These are phyloP conservation scores for Monosporascus ibericus DNA, from an alignment of 2,329 filamentous ascomycete genomes.

Conservation along the genomic window DNA sequence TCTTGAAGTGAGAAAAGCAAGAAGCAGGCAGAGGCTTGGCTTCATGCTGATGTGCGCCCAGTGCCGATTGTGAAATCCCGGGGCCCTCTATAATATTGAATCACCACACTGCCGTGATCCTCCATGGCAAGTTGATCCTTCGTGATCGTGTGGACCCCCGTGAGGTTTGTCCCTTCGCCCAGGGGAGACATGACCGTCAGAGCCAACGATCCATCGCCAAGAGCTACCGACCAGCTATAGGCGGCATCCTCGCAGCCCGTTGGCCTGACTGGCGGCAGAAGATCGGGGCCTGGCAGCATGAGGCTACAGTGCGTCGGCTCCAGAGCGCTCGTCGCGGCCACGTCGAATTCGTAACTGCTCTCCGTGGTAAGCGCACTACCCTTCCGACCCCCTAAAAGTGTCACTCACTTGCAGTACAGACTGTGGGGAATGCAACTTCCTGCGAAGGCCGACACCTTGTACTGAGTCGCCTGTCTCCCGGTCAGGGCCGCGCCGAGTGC, in stretches of 20 bases:
- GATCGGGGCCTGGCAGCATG: constrained; percentile 16
- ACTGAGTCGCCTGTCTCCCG: constrained; percentile 6
- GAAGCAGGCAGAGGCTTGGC: neutral
- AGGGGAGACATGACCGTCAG: constrained; percentile 13
- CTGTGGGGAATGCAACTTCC: constrained; percentile 19
- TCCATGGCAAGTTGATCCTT: constrained; percentile 11
- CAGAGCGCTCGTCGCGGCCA: constrained; percentile 7
- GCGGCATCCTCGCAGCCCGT: constrained; percentile 12
- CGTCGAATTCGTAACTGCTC: constrained; percentile 15
- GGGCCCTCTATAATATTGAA: constrained; percentile 14
- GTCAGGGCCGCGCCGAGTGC: constrained; percentile 10
- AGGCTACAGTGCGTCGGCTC: constrained; percentile 10
- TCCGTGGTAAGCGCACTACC: neutral
- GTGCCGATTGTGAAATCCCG: constrained; percentile 3
- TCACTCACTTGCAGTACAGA: constrained; percentile 12
- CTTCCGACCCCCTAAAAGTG: no score
- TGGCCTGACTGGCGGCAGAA: constrained; percentile 11
- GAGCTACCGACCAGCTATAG: constrained; percentile 12
- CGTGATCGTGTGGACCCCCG: constrained; percentile 12
- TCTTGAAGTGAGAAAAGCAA: no score
- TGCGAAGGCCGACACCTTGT: constrained; percentile 13
- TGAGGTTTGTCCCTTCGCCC: constrained; percentile 13
- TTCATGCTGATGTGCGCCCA: neutral
- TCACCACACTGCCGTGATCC: constrained; percentile 10
- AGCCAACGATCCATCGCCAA: constrained; percentile 6